Evolutionary conservation across 345 rosid genomes (phyloP), one percentile per base, ranked within the genome.

Genomic region (Pistacia atlantica): DNA sequence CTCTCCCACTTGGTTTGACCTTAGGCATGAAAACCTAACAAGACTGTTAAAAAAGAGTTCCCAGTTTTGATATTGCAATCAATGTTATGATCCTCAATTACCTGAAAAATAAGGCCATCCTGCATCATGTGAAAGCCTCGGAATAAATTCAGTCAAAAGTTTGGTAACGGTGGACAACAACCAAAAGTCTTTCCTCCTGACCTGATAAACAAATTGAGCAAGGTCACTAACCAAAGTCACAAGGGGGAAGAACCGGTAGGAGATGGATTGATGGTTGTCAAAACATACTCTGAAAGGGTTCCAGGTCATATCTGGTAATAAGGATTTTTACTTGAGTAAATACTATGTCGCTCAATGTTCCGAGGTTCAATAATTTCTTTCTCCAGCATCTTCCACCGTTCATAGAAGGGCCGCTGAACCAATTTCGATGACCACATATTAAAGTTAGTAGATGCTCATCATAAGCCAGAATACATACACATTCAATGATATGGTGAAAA

Each of bases 181-280:
- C 99, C 99, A 96, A 83, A 96, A 96, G 79, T 92, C 99, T 84
- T 96, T 96, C 85, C 97, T 91, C 77, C 99, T 90, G 70, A 96
- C 99, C 99, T 96, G 87, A 65, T 51, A 73, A 79, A 70, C 67
- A 66, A 65, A 38, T 66, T 63, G 28, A 69, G 51, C 49, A 80
- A 76, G 71, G 71, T 56, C 77, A 69, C n/a, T 33, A 73, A 46
- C 67, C 58, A 81, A 78, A 67, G 69, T 18, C 71, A 72, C 62
- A 74, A 51, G 57, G 60, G n/a, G 57, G 14, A 13, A 35, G 68
- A 67, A 54, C 51, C n/a, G n/a, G 18, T 17, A 59, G 38, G n/a
- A 56, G 60, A 56, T 14, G 49, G 42, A 71, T 31, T 0, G 37
- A 3, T 45, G 65, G 66, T 65, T 81, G 63, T 64, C 62, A 65